Evolutionary conservation across 2,329 filamentous ascomycete genomes (phyloP).

Genomic region (Pyricularia sp.): DNA sequence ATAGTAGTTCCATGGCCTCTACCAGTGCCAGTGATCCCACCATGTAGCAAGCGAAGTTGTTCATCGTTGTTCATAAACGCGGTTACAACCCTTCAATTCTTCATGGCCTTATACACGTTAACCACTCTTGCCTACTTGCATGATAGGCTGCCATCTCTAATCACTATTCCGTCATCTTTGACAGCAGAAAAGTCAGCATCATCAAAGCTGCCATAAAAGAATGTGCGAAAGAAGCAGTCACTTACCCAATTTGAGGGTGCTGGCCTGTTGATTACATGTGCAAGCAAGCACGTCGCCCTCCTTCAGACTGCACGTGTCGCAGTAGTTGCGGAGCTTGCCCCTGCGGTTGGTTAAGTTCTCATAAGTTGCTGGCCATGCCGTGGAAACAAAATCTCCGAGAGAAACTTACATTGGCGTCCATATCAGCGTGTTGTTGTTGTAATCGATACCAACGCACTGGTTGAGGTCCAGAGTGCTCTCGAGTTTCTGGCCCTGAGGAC

Average conservation of each 20-base stretch:
- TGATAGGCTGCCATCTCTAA: neutral
- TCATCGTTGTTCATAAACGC: neutral
- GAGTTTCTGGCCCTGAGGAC: neutral
- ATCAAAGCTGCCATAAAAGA: neutral
- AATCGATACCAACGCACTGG: conserved; percentile 10
- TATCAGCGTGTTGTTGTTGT: conserved; percentile 1
- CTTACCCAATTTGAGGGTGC: conserved; percentile 9
- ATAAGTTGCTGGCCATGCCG: neutral
- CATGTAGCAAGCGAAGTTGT: neutral
- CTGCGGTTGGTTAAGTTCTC: neutral
- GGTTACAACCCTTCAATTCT: neutral
- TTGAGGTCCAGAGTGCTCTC: conserved; percentile 10
- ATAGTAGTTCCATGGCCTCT: no score
- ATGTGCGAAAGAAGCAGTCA: neutral
- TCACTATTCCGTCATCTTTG: conserved; percentile 1
- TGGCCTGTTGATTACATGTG: conserved; percentile 5
- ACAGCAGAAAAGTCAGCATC: neutral
- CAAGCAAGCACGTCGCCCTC: conserved; percentile 6
- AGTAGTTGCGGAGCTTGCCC: conserved; percentile 11
- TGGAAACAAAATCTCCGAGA: neutral
- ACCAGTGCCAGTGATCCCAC: neutral
- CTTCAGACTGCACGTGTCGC: conserved; percentile 5
- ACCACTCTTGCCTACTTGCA: neutral
- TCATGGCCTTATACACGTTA: neutral
- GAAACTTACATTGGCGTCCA: conserved; percentile 9